These are phyloP conservation scores for Penicillium manginii DNA, from an alignment of 495 filamentous ascomycete genomes.

Conservation along the genomic window DNA sequence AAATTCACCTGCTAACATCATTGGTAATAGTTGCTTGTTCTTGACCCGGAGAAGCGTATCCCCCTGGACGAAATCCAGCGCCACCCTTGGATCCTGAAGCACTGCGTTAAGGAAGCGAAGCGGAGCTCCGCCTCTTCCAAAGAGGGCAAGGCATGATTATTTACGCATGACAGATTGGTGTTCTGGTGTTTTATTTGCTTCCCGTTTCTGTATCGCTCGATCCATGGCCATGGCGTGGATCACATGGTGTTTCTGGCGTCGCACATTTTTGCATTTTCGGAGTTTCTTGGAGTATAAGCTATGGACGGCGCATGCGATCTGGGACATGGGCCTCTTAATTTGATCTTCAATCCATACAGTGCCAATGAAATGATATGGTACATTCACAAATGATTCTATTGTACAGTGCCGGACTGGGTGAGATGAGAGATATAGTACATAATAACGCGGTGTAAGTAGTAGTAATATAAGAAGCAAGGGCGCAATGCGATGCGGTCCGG, in stretches of 20 bases:
- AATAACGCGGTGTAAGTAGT: not conserved
- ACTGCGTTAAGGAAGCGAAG: conserved; percentile 78
- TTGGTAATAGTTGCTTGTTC: conserved; percentile 72
- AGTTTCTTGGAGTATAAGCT: conserved; percentile 23
- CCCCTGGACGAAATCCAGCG: conserved; percentile 84
- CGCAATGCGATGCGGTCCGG: not conserved
- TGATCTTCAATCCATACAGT: conserved; percentile 20
- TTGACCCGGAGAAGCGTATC: conserved; percentile 93
- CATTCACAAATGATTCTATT: conserved; percentile 27
- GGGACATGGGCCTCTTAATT: conserved; percentile 25
- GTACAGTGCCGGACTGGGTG: conserved; percentile 21
- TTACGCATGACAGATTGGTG: conserved; percentile 26
- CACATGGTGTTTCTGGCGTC: conserved; percentile 12
- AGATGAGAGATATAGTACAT: not conserved
- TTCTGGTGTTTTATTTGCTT: conserved; percentile 25
- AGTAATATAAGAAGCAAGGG: no score
- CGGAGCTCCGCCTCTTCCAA: conserved; percentile 47
- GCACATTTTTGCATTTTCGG: conserved; percentile 24
- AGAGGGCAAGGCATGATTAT: conserved; percentile 38
- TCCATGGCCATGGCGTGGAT: conserved; percentile 5
- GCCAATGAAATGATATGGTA: conserved; percentile 35
- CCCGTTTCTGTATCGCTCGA: conserved; percentile 16
- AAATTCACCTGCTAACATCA: conserved; percentile 20
- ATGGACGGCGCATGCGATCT: conserved; percentile 21
- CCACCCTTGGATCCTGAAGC: conserved; percentile 97